Base-by-base conservation (phyloP, 2,329 filamentous ascomycete genomes). In the Balansia obtecta region DNA sequence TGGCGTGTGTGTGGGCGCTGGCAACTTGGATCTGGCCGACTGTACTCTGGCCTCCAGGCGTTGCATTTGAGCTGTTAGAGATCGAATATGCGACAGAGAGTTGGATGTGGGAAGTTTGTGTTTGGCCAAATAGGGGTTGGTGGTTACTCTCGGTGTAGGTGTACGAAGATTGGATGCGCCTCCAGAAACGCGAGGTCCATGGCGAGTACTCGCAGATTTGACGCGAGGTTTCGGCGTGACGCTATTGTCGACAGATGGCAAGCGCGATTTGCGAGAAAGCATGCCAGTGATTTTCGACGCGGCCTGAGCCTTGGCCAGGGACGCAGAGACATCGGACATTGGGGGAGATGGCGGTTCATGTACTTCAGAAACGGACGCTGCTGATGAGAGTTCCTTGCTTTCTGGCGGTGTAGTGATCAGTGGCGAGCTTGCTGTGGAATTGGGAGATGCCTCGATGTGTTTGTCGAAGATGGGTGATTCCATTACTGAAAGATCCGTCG, bases 51-150 rank as follows among this genome's bases (percentile, higher is more conserved):
- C 88, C 66, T 97, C 93, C 54, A 98, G 82, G 57, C 88, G 87
- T 68, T 96, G 88, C 89, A 97, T 96, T 69, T 97, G 93, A 30
- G 88, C 90, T 52, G 94, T 95, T 56, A 98, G 82, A 32, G 85
- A 86, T 56, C 91, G 88, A 61, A 98, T 95, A 65, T 98, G 93
- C 57, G 86, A 86, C 46, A 98, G 79, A 2, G 93, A 97, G 55
- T 73, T 80, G 54, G 75, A 82, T 49, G 74, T 71, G 27, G 79
- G 76, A 39, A 80, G 58, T 53, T 70, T 74, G 58, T 77, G 68
- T 16, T 71, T 69, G 20, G 69, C 61, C 11, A 70, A 68, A n/a
- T 78, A 71, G 45, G 80, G 69, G n/a, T 82, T 85, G 10, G 79
- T 73, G 10, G 44, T 42, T 1, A 75, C 59, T 32, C 67, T 62